Percentiles rank a stretch among this genome's conserved stretches.
Conservation (phyloP, 2,329 filamentous ascomycete species). For the Exophiala oligosperma region DNA sequence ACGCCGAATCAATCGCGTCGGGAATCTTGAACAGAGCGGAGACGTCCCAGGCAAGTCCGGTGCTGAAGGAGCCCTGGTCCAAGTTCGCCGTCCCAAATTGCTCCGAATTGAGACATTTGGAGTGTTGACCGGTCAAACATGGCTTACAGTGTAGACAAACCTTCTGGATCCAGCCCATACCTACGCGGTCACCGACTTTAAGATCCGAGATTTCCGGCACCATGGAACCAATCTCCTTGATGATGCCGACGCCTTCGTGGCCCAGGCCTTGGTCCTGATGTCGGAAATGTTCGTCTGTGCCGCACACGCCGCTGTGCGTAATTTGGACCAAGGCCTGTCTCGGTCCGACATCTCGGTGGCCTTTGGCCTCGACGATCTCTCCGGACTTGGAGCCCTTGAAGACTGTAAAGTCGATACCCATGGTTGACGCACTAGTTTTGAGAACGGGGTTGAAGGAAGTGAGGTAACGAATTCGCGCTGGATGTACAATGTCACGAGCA, state of each 20-base stretch:
- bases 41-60: conserved; percentile 24
- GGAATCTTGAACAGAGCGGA: conserved; percentile 22
- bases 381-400: conserved; percentile 26
- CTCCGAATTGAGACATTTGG: too few species aligned
- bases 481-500: too few species aligned
- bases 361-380: conserved; percentile 19
- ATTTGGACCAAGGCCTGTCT: conserved; percentile 23
- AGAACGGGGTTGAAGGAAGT: background rate
- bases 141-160: conserved; percentile 23
- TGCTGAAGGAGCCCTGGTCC: conserved; percentile 22
- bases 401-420: conserved; percentile 23
- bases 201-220: conserved; percentile 10
- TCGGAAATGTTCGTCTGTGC: conserved; percentile 25
- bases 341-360: conserved; percentile 17
- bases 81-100: conserved; percentile 3
- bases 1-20: conserved; percentile 15
- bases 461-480: too few species aligned
- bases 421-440: background rate
- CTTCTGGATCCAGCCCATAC: conserved; percentile 26
- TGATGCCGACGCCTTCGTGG: conserved; percentile 31
- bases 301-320: conserved; percentile 25
- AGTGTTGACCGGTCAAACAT: conserved; percentile 27
- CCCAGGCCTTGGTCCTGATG: conserved; percentile 26
- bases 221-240: conserved; percentile 25
- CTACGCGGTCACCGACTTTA: background rate